Evolutionary conservation across 352 stramenopile genomes (phyloP), one percentile per base, ranked within the genome.

Genomic region (Proteromonas lacertae): DNA sequence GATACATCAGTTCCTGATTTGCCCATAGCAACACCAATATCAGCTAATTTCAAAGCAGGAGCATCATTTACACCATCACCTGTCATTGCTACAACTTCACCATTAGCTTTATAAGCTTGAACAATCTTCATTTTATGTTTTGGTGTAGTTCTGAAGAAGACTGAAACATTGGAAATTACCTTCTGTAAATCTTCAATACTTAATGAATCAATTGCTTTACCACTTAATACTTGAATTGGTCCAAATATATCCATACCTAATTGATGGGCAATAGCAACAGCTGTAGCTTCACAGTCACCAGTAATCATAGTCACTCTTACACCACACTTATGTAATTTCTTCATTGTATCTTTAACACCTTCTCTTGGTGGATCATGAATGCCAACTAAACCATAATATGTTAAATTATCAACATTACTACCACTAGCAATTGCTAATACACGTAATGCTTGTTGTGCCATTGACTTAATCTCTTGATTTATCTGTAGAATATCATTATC

Each of bases 21-120:
- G 16, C 83, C 83, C 80, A 98, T 94, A n/a, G 81, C 81, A 39
- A 98, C 81, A 50, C 83, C 83, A 47, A 83, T 81, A 28, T 83
- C 66, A 14, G 68, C 65, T 1, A 64, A 69, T 47, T 91, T 88
- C 4, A 92, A 51, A 12, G 77, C 70, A 4, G 69, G 69, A 5
- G 73, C 71, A 51, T 92, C 77, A 50, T 92, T 92, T 4, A 90
- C 74, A n/a, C 62, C 64, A 80, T 62, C n/a, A n/a, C n/a, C n/a
- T n/a, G n/a, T n/a, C n/a, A n/a, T n/a, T n/a, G n/a, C n/a, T n/a
- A n/a, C n/a, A 14, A 95, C 69, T 48, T 93, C 73, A 8, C 79
- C 79, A 21, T 71, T 56, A 12, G 32, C 40, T 47, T 92, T 76
- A 7, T 90, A 61, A 12, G 71, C 75, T 4, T 65, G 59, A 6